Evolutionary conservation across 1,284 basidiomycete genomes (phyloP).

Genomic region (Cryptococcus wingfieldii): DNA sequence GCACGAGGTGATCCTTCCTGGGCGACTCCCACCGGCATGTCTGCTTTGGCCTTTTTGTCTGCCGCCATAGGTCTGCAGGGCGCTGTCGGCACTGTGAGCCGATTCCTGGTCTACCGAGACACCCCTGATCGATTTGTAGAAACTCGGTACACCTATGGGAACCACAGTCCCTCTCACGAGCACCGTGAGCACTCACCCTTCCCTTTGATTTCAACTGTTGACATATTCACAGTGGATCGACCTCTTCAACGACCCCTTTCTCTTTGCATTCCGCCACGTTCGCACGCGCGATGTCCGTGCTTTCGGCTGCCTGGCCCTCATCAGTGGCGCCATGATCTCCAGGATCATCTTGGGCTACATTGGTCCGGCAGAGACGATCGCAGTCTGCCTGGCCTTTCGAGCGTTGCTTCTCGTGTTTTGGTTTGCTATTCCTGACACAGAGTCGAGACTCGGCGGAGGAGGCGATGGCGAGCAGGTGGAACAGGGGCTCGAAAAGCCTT

Average conservation of each 20-base stretch:
- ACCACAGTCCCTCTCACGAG: constrained; percentile 56
- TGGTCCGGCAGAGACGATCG: constrained; percentile 58
- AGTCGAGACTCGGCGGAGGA: not conserved
- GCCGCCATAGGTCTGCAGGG: constrained; percentile 68
- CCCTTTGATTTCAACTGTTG: not conserved
- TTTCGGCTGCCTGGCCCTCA: constrained; percentile 62
- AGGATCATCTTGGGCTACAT: constrained; percentile 50
- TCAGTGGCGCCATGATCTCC: constrained; percentile 66
- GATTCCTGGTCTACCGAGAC: not conserved
- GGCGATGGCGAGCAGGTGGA: not conserved
- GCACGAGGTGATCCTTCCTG: constrained; percentile 62
- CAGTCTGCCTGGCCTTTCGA: constrained; percentile 62
- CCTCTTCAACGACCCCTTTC: constrained; percentile 67
- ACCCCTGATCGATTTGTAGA: constrained; percentile 8
- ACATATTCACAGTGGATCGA: constrained; percentile 60
- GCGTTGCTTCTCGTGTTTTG: constrained; percentile 61
- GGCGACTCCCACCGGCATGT: constrained; percentile 61
- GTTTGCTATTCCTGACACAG: constrained; percentile 56
- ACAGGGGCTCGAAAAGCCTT: no score
- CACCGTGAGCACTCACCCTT: constrained; percentile 42
- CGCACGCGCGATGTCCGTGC: constrained; percentile 65
- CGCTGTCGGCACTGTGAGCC: constrained; percentile 62
- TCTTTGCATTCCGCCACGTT: constrained; percentile 56
- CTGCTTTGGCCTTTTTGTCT: constrained; percentile 67
- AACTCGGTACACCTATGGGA: constrained; percentile 65